Base-by-base conservation (phyloP, 176 grass and related monocot species). In the Cenchrus fungigraminus region DNA sequence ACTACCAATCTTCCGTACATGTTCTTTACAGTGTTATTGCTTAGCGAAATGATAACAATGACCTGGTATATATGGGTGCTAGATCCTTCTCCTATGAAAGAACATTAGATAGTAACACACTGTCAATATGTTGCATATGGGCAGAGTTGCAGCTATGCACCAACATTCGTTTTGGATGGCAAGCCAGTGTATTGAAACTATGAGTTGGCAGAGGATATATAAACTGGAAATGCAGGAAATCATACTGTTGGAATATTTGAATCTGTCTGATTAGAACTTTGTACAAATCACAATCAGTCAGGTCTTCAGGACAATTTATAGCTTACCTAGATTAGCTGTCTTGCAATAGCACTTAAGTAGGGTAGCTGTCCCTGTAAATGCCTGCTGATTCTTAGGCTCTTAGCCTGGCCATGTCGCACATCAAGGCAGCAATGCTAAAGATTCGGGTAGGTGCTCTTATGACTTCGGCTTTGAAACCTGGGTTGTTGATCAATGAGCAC, bases 381-480 rank as follows among this genome's bases (percentile, higher is more conserved):
- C 37, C 37, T 40, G 4, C 37, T 40, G 37, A 40, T 40, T 40
- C 37, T 40, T 40, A 40, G 37, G 37, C 37, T 40, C 37, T 40
- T 40, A 40, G 37, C 37, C 37, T 40, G 37, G 37, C 37, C 37
- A 40, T 40, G 4, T 40, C 37, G 37, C 4, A 40, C 37, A 40
- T 40, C 37, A 40, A 40, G 37, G 37, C 37, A 40, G 37, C 37
- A 40, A 40, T 40, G 37, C 37, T 40, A 40, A 40, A 78, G 51
- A 89, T 47, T 25, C 40, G 74, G 15, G 22, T 55, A 50, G 50
- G 29, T 87, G 53, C 67, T 56, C 44, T 34, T 45, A 46, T 62
- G 46, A 69, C 12, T 9, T 25, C 74, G 15, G 20, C 11, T n/a
- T 65, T 74, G 19, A 66, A 50, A 46, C 22, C 59, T 65, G 15